Evolutionary conservation across 164 flowering plant genomes (phyloP).

Genomic region (Amborella trichopoda): DNA sequence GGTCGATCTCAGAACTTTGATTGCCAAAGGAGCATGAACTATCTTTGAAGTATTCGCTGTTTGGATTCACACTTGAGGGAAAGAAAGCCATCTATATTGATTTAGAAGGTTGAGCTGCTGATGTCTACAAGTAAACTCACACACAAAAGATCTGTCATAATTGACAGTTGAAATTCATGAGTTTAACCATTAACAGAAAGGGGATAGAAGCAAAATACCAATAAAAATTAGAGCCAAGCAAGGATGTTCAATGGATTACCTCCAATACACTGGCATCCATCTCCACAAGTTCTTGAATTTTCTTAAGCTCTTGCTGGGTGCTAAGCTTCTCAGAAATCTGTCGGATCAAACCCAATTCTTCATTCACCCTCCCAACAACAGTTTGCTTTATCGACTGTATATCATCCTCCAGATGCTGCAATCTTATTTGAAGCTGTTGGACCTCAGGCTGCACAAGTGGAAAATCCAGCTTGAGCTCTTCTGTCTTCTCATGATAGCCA

Average conservation of each 20-base stretch:
- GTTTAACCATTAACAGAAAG: not conserved
- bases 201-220: not conserved
- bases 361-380: conserved; percentile 16
- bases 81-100: too few relatives aligned
- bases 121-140: too few relatives aligned
- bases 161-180: not conserved
- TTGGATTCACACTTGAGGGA: too few relatives aligned
- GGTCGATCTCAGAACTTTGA: too few relatives aligned
- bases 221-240: not conserved
- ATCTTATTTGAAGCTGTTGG: conserved; percentile 13
- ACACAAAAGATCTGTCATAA: not conserved
- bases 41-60: too few relatives aligned
- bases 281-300: not conserved
- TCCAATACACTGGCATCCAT: not conserved
- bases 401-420: conserved; percentile 34
- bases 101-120: too few relatives aligned
- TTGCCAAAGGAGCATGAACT: too few relatives aligned
- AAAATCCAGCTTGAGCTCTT: conserved; percentile 6
- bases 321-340: conserved; percentile 20
- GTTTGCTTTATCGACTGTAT: conserved; percentile 11
- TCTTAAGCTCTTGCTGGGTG: conserved; percentile 2
- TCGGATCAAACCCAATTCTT: conserved; percentile 16
- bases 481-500: not conserved
- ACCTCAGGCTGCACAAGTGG: conserved; percentile 6
- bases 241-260: not conserved